Evolutionary conservation across 2,329 filamentous ascomycete genomes (phyloP), one percentile per base, ranked within the genome.

Genomic region (Stagonosporopsis chrysanthemi): DNA sequence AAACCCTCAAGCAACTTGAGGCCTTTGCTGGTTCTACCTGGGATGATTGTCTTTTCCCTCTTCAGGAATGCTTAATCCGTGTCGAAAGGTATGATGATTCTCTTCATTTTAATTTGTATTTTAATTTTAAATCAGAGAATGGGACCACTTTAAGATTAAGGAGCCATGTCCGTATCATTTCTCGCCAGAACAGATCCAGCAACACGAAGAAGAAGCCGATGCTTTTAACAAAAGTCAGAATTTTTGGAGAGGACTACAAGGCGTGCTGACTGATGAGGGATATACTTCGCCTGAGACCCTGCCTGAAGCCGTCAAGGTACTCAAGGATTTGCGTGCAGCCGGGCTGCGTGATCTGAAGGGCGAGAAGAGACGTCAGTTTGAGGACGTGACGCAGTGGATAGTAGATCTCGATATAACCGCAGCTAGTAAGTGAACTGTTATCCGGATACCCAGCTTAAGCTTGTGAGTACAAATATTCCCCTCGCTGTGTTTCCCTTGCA

Each of bases 1-100:
- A 67, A 45, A 70, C 67, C 24, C 60, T 70, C 19, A 70, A 67
- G 59, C 62, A 71, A 47, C 46, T 70, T n/a, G 65, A 68, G 41
- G 63, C 67, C 55, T 71, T 70, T 65, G 60, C 44, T 55, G 62
- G 65, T 45, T 59, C 62, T 56, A 69, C 62, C 40, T 71, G 62
- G 67, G 60, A 69, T 26, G 63, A 67, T 40, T 58, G 65, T 58
- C 61, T 69, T 41, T 67, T 58, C 46, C 61, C 66, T 26, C 56
- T 70, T 26, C 28, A 64, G 52, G 60, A 67, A 55, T 69, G 65
- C 29, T 62, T 71, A 51, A 65, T 70, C 31, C 43, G 52, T 23
- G 58, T 70, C 55, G 58, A 70, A 40, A 65, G 59, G 67, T 68
- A 28, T 48, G 61, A 62, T 55, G 26, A 55, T 50, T 36, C 4